phyloP scores from a whole-genome alignment of 257 asterid genomes.

The Orobanche coerulescens region DNA sequence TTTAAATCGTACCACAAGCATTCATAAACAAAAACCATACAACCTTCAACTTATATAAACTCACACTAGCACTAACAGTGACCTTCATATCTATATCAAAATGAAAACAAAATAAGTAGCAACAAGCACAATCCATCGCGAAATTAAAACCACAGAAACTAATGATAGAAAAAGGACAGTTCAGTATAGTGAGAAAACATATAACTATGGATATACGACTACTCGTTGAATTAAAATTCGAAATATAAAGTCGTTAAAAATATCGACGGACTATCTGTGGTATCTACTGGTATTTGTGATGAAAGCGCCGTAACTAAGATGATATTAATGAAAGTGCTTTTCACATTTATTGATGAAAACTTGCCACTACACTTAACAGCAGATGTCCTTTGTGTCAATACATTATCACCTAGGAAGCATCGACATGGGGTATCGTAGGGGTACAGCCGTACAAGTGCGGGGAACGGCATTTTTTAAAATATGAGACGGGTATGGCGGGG shows the following conservation, averaged over 20 bases:
- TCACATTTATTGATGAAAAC: too few species aligned
- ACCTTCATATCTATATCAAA: not conserved
- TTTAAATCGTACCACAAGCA: not conserved
- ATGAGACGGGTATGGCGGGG: too few species aligned
- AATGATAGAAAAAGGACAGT: not conserved
- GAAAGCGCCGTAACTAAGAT: too few species aligned
- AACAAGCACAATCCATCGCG: not conserved
- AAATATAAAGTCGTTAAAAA: not conserved
- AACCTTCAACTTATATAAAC: not conserved
- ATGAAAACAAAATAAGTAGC: not conserved
- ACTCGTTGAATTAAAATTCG: not conserved
- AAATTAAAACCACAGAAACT: not conserved
- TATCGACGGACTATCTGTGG: not conserved
- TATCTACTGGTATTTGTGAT: too few species aligned
- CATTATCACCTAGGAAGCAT: too few species aligned
- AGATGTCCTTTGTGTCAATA: too few species aligned
- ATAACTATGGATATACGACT: not conserved
- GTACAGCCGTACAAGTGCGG: too few species aligned
- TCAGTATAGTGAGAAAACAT: not conserved
- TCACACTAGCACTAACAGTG: conserved; percentile 1
- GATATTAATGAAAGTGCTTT: too few species aligned
- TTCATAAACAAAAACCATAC: not conserved
- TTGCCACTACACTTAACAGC: too few species aligned
- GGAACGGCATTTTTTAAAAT: too few species aligned
- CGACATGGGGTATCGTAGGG: too few species aligned